Evolutionary conservation across 179 eudicot genomes (phyloP).

Genomic region (Heliamphora pulchella): DNA sequence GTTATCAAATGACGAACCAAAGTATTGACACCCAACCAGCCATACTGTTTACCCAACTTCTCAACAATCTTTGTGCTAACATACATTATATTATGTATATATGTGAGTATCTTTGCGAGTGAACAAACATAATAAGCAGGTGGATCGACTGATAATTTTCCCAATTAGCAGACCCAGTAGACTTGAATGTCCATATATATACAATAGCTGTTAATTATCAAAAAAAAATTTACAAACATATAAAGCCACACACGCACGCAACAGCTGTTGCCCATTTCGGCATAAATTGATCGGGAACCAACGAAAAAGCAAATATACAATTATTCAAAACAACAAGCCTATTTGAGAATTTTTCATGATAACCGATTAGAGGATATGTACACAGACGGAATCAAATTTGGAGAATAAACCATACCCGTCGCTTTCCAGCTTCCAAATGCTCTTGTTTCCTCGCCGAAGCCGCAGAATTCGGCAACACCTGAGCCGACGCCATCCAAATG

Average conservation of each 20-base stretch:
- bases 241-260: not conserved
- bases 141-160: not conserved
- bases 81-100: not conserved
- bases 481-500: slow-evolving; percentile 55
- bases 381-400: slow-evolving; percentile 1
- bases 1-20: not conserved
- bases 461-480: slow-evolving; percentile 36
- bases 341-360: not conserved
- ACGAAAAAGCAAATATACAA: not conserved
- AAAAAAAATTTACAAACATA: not conserved
- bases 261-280: not conserved
- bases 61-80: not conserved
- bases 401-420: slow-evolving; percentile 36
- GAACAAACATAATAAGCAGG: not conserved
- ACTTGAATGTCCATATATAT: not conserved
- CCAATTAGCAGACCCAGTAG: not conserved
- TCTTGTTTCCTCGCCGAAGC: slow-evolving; percentile 47
- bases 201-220: not conserved
- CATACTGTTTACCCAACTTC: not conserved
- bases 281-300: not conserved
- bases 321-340: not conserved
- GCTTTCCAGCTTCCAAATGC: slow-evolving; percentile 81
- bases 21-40: not conserved
- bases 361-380: not conserved
- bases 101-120: not conserved